These are phyloP conservation scores for Aspergillus hortae DNA, from an alignment of 2,329 filamentous ascomycete genomes.

Conservation along the genomic window DNA sequence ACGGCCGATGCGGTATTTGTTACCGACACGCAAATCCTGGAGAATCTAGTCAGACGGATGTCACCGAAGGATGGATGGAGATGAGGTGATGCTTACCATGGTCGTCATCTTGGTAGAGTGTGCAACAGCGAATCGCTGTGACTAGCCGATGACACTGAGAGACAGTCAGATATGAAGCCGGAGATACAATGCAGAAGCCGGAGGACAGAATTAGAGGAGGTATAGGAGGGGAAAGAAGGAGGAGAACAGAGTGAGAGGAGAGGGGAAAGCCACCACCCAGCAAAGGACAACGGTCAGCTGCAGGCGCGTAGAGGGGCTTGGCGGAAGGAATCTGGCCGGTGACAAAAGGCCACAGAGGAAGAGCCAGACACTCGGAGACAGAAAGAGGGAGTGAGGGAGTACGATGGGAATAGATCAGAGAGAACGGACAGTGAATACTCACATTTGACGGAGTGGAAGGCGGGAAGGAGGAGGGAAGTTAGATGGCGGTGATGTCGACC, in stretches of 20 bases:
- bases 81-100: slow-evolving; percentile 28
- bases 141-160: slow-evolving; percentile 4
- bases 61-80: background rate
- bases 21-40: slow-evolving; percentile 96
- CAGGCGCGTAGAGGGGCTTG: slow-evolving; percentile 13
- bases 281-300: slow-evolving; percentile 11
- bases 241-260: background rate
- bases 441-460: background rate
- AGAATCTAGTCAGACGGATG: slow-evolving; percentile 17
- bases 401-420: slow-evolving; percentile 2
- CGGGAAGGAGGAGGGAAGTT: slow-evolving; percentile 8
- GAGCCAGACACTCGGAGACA: background rate
- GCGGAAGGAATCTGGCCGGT: slow-evolving; percentile 8
- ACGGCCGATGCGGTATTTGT: slow-evolving; percentile 98
- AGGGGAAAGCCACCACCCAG: slow-evolving; percentile 5
- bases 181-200: background rate
- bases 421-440: slow-evolving; percentile 1
- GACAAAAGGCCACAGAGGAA: background rate
- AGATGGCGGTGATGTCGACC: slow-evolving; percentile 23
- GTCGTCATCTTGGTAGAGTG: slow-evolving; percentile 33
- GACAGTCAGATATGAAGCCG: background rate
- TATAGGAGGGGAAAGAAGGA: background rate
- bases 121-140: slow-evolving; percentile 29
- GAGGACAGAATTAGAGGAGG: background rate
- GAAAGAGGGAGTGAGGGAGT: slow-evolving; percentile 4